A percentile compares a stretch with the other conserved stretches of the same genome.
These are phyloP conservation scores for Castanospermum australe DNA, from an alignment of 306 rosid species.

Conservation along the genomic window DNA sequence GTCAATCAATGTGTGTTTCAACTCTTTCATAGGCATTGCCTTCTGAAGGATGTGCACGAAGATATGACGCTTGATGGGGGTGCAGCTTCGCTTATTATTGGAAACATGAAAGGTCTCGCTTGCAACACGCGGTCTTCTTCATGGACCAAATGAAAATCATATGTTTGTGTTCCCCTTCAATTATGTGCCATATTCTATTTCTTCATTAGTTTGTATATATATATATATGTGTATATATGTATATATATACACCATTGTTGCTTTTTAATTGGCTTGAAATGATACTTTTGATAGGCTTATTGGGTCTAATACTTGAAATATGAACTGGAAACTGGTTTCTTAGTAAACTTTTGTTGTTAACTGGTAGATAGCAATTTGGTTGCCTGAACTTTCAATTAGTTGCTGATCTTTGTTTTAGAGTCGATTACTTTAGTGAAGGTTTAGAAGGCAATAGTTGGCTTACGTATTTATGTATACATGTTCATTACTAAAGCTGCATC, in stretches of 20 bases:
- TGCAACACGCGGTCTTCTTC: constrained; percentile 84
- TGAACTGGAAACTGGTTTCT: not conserved
- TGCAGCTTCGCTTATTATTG: constrained; percentile 74
- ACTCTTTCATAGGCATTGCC: constrained; percentile 46
- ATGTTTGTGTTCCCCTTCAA: constrained; percentile 65
- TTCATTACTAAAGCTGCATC: too few relatives aligned
- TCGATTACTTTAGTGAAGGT: too few relatives aligned
- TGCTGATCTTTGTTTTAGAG: too few relatives aligned
- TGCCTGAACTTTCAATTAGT: constrained; percentile 4
- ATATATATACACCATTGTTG: not conserved
- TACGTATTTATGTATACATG: too few relatives aligned
- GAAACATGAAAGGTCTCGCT: constrained; percentile 75
- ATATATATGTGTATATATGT: too few relatives aligned
- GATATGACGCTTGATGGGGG: constrained; percentile 97
- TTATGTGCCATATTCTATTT: not conserved
- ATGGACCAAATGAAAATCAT: constrained; percentile 75
- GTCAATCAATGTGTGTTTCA: not conserved
- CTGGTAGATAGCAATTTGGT: not conserved
- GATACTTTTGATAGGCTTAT: constrained; percentile 5
- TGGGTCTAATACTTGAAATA: not conserved
- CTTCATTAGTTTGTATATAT: not conserved
- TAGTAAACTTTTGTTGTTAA: not conserved
- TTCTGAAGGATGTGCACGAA: constrained; percentile 76
- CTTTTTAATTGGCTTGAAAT: not conserved
- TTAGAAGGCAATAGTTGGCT: too few relatives aligned